phyloP scores from a whole-genome alignment of 164 flowering plant species.

The Vitis rupestris region DNA sequence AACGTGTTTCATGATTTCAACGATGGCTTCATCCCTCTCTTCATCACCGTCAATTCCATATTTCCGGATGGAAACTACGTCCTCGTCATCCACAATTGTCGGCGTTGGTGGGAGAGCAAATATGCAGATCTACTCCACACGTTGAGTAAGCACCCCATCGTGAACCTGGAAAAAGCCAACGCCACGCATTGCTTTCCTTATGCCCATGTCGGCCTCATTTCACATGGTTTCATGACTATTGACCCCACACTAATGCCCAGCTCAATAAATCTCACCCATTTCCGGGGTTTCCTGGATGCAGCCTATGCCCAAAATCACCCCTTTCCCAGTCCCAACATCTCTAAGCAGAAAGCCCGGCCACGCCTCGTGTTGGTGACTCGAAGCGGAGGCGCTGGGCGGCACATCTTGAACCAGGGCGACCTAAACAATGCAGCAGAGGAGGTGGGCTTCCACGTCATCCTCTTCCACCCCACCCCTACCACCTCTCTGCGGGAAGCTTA shows the following conservation, averaged over 20 bases:
- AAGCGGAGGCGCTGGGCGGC: slow-evolving; percentile 25
- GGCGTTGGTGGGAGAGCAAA: slow-evolving; percentile 51
- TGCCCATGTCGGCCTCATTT: slow-evolving; percentile 34
- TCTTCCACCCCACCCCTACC: slow-evolving; percentile 30
- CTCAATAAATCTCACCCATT: slow-evolving; percentile 17
- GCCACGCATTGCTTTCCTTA: slow-evolving; percentile 51
- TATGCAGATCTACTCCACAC: slow-evolving; percentile 35
- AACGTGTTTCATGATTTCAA: slow-evolving; percentile 37
- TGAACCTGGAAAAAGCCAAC: slow-evolving; percentile 35
- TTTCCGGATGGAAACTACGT: slow-evolving; percentile 20
- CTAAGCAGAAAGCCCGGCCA: slow-evolving; percentile 18
- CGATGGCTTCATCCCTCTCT: slow-evolving; percentile 41
- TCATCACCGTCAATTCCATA: slow-evolving; percentile 36
- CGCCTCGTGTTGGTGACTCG: slow-evolving; percentile 36
- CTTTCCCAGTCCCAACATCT: too few species aligned
- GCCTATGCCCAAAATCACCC: slow-evolving; percentile 17
- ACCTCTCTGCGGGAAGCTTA: slow-evolving; percentile 31
- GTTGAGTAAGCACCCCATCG: slow-evolving; percentile 36
- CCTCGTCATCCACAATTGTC: slow-evolving; percentile 32
- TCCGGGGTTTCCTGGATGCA: slow-evolving; percentile 27
- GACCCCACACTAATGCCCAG: slow-evolving; percentile 26
- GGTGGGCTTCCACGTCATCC: slow-evolving; percentile 45
- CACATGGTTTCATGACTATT: slow-evolving; percentile 46
- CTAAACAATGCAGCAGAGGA: slow-evolving; percentile 22
- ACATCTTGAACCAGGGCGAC: slow-evolving; percentile 32